These are phyloP conservation scores for Neonectria sp. DNA, from an alignment of 2,329 filamentous ascomycete genomes.

Conservation along the genomic window DNA sequence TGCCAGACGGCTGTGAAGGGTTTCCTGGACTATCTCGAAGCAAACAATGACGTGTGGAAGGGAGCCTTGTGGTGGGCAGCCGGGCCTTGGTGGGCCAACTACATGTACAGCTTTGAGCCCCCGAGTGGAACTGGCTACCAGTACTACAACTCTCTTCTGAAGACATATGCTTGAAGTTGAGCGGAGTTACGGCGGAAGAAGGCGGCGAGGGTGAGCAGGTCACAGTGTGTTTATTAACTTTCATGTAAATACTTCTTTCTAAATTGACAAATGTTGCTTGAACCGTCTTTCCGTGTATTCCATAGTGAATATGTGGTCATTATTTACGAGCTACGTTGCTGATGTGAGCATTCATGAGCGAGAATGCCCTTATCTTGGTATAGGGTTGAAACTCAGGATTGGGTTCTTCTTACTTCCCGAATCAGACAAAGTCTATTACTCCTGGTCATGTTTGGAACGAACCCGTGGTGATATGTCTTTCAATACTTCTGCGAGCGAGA, in stretches of 20 bases:
- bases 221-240: neutral
- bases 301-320: too few species aligned
- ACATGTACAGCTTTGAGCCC: conserved; percentile 65
- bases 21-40: conserved; percentile 66
- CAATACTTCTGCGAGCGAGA: too few species aligned
- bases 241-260: neutral
- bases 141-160: conserved; percentile 47
- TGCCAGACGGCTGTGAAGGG: conserved; percentile 68
- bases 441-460: too few species aligned
- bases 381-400: too few species aligned
- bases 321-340: too few species aligned
- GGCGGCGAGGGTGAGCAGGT: neutral
- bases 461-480: too few species aligned
- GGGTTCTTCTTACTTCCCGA: too few species aligned
- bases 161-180: conserved; percentile 29
- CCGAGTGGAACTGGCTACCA: conserved; percentile 60
- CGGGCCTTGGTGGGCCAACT: conserved; percentile 72
- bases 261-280: neutral
- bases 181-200: neutral
- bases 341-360: too few species aligned
- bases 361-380: too few species aligned
- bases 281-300: neutral
- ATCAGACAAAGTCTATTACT: too few species aligned
- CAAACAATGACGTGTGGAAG: conserved; percentile 71
- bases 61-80: conserved; percentile 72